Conservation (phyloP, 1,284 basidiomycete genomes). For the Earliella scabrosa region DNA sequence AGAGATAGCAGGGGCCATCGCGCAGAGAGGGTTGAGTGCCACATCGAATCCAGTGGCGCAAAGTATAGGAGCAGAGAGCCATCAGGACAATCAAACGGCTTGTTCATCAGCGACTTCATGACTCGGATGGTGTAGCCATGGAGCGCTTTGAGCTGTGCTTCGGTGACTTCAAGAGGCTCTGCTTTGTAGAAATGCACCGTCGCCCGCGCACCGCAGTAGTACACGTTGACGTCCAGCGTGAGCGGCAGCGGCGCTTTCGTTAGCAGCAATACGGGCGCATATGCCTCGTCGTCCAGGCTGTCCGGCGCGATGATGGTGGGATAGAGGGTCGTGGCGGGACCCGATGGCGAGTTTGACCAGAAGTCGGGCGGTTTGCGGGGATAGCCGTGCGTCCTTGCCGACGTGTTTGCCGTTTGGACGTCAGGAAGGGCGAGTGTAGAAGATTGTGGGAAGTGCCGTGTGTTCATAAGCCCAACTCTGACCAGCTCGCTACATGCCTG, state of each 20-base stretch:
- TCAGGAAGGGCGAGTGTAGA: not conserved
- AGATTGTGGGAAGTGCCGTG: slow-evolving; percentile 50
- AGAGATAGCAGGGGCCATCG: slow-evolving; percentile 42
- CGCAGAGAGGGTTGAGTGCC: slow-evolving; percentile 33
- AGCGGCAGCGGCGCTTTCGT: slow-evolving; percentile 67
- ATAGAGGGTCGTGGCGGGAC: slow-evolving; percentile 45
- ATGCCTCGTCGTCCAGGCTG: slow-evolving; percentile 37
- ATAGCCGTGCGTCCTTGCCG: slow-evolving; percentile 43
- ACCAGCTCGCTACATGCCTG: slow-evolving; percentile 56
- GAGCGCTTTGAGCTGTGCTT: slow-evolving; percentile 51
- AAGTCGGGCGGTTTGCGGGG: slow-evolving; percentile 61
- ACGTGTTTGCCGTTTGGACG: slow-evolving; percentile 19
- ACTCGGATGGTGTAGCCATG: slow-evolving; percentile 66
- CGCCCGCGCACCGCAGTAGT: slow-evolving; percentile 51
- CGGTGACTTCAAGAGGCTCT: slow-evolving; percentile 52
- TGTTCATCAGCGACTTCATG: slow-evolving; percentile 67
- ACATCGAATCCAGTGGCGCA: slow-evolving; percentile 53
- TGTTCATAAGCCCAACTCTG: slow-evolving; percentile 53
- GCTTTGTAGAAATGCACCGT: slow-evolving; percentile 48
- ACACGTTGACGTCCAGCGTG: slow-evolving; percentile 59
- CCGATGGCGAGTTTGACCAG: slow-evolving; percentile 52
- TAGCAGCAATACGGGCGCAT: slow-evolving; percentile 65
- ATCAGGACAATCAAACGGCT: slow-evolving; percentile 55
- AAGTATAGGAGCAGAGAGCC: slow-evolving; percentile 66
- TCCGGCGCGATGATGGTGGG: slow-evolving; percentile 55